A percentile compares a stretch with the other conserved stretches of the same genome.
Conservation (phyloP, 1,284 basidiomycete genomes). For the Irpex rosettiformis region DNA sequence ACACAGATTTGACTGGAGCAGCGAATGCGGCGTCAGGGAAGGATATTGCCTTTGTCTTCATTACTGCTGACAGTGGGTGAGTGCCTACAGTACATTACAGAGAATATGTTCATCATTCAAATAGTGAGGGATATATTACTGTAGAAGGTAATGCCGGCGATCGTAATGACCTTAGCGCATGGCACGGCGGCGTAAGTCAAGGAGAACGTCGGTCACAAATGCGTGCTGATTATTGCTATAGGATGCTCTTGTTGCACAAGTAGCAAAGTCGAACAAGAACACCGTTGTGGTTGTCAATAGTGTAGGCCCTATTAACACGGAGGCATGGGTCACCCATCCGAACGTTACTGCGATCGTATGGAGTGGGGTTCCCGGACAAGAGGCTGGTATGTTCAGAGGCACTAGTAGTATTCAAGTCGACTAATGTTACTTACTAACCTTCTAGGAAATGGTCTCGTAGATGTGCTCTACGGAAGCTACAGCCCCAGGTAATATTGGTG, state of each 20-base stretch:
- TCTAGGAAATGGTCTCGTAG: slow-evolving; percentile 59
- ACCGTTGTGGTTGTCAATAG: slow-evolving; percentile 55
- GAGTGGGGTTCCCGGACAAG: slow-evolving; percentile 69
- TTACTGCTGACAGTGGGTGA: slow-evolving; percentile 49
- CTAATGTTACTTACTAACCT: too few relatives aligned
- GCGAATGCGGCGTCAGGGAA: slow-evolving; percentile 28
- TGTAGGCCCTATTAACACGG: slow-evolving; percentile 45
- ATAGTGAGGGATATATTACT: slow-evolving; percentile 54
- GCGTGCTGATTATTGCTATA: slow-evolving; percentile 74
- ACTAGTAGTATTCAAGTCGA: too few relatives aligned
- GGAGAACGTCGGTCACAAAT: slow-evolving; percentile 56
- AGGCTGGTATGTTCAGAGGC: too few relatives aligned
- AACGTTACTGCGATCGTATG: slow-evolving; percentile 32
- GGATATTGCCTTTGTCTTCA: slow-evolving; percentile 41
- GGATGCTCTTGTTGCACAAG: slow-evolving; percentile 33
- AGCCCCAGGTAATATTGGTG: slow-evolving; percentile 51
- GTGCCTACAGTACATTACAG: too few relatives aligned
- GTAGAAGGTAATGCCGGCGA: slow-evolving; percentile 67
- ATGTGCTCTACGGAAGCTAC: slow-evolving; percentile 59
- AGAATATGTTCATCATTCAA: too few relatives aligned
- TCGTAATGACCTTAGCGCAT: slow-evolving; percentile 65
- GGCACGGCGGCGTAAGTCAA: slow-evolving; percentile 54
- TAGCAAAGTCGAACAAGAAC: slow-evolving; percentile 39
- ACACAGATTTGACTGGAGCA: slow-evolving; percentile 50
- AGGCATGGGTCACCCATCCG: slow-evolving; percentile 44